Evolutionary conservation across 2,329 filamentous ascomycete genomes (phyloP).

Genomic region (Cadophora luteo-olivacea): DNA sequence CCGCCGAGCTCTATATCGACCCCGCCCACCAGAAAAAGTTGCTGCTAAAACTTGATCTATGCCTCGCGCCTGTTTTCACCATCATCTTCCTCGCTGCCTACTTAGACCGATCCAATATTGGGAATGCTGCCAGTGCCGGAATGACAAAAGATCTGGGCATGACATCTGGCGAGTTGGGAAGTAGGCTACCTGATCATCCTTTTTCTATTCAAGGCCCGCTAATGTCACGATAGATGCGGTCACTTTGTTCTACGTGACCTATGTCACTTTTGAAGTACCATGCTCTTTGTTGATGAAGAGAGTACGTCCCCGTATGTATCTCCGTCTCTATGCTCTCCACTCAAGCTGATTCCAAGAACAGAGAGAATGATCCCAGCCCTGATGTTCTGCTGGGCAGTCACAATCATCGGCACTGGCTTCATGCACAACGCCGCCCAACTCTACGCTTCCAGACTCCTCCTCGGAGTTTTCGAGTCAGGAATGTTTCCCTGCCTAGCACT

Average conservation of each 20-base stretch:
- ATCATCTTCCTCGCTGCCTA: conserved; percentile 2
- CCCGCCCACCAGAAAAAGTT: too few relatives aligned
- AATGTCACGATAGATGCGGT: neutral
- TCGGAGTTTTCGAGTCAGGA: neutral
- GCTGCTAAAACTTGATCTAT: too few relatives aligned
- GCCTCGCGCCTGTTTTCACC: neutral
- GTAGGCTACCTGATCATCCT: neutral
- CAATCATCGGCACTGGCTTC: conserved; percentile 6
- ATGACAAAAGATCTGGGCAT: neutral
- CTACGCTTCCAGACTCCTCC: neutral
- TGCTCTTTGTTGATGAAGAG: neutral
- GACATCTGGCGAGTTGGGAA: neutral
- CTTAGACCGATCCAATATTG: conserved; percentile 8
- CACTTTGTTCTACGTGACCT: neutral
- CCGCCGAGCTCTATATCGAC: too few relatives aligned
- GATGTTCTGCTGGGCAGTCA: neutral
- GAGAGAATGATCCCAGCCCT: neutral
- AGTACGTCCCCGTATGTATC: neutral
- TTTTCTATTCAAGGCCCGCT: neutral
- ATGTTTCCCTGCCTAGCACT: neutral
- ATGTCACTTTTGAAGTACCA: conserved; percentile 6
- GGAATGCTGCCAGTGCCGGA: neutral
- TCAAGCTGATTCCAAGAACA: neutral
- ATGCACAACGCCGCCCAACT: neutral
- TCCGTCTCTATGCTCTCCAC: neutral